Evolutionary conservation across 768 basidiomycete species (phyloP), one percentile per base, ranked within the genome.

Genomic region (Psilocybe tampanensis): DNA sequence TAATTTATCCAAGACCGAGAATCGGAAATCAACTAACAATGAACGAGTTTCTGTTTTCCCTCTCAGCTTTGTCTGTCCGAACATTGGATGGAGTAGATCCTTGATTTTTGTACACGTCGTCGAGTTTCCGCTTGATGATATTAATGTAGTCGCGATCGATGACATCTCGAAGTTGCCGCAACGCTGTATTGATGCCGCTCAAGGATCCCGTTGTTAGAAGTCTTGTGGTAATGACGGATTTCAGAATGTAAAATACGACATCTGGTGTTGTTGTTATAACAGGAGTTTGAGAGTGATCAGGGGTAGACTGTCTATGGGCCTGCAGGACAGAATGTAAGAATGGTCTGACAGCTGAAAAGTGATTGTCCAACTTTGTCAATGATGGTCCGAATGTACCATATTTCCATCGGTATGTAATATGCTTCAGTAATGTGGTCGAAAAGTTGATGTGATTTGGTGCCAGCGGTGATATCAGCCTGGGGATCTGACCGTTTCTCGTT

Each of bases 201-300:
- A 85, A 60, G 2, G 89, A 89, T 0, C 93, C 94, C 0, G 90
- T 89, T 0, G 91, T 89, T 17, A 97, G 68, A 29, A 94, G 73
- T 11, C 97, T 84, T 18, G 84, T 78, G 4, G 95, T 78, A 13
- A 39, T 39, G 2, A 95, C 88, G 7, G 86, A 80, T 71, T 97
- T 98, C 57, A 98, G 77, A 55, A 99, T 89, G 73, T 97, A 99
- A 74, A 98, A 99, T 1, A 89, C 90, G 63, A 98, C 97, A 70
- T 99, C 97, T 0, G 93, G 92, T 0, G 85, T 86, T 0, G 92
- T 94, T 0, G 89, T 91, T 1, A 79, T 83, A 11, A 81, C 76
- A 49, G 82, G 92, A 39, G 64, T 74, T 55, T 88, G 82, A 1
- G 86, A 80, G 7, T 80, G 67, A 66, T 98, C 94, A 2, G 85